Percentiles rank a stretch among this genome's conserved stretches.
Conservation (phyloP, 179 eudicot genomes). For the Patellifolia procumbens region DNA sequence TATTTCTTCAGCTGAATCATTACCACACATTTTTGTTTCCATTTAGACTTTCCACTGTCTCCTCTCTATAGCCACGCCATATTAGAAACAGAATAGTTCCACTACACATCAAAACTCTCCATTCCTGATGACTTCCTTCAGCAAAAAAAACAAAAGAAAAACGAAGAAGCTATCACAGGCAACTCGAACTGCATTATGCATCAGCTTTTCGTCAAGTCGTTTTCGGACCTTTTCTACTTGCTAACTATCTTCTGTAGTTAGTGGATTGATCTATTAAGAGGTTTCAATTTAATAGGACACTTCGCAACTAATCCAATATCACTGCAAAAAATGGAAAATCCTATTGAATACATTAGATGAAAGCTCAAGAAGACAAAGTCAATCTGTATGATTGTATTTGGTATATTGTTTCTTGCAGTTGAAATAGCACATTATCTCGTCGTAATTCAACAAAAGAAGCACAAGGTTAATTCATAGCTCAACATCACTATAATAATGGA, state of each 20-base stretch:
- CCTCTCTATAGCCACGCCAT: background rate
- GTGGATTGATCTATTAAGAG: no score
- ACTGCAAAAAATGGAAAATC: no score
- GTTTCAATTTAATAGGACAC: no score
- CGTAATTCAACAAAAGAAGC: background rate
- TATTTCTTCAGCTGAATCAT: background rate
- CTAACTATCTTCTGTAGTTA: no score
- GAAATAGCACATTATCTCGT: background rate
- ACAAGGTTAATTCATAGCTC: background rate
- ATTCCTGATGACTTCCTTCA: background rate
- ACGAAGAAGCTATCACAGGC: no score
- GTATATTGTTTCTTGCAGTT: background rate
- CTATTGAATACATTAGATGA: no score
- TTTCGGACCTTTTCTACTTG: background rate
- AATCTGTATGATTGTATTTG: background rate
- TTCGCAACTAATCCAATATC: background rate
- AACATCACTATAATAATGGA: background rate
- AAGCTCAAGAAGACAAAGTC: background rate
- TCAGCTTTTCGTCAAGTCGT: no score
- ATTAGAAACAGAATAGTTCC: background rate
- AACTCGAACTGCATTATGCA: background rate
- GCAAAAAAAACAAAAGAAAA: background rate
- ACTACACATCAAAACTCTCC: background rate
- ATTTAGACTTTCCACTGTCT: slow-evolving; percentile 16
- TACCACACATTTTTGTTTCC: slow-evolving; percentile 12